Evolutionary conservation across 192 early-diverging fungal species (phyloP).

Genomic region (Diversispora eburnea): DNA sequence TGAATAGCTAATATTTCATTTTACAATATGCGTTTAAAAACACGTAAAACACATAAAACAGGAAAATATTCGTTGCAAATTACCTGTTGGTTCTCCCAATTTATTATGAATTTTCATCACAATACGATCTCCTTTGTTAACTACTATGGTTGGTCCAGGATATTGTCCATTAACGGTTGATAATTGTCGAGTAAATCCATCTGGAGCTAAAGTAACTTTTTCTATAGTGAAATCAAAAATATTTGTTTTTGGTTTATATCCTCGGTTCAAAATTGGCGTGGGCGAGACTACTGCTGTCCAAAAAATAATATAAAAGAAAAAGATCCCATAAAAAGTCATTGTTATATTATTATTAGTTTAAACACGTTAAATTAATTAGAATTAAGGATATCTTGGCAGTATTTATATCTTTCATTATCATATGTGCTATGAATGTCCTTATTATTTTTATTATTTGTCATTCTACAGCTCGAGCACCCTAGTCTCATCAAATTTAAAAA

Average conservation of each 20-base stretch:
- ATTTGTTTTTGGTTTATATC: conserved; percentile 27
- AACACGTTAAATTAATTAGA: conserved; percentile 29
- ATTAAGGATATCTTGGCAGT: conserved; percentile 24
- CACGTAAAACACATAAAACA: conserved; percentile 28
- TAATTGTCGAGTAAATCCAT: conserved; percentile 42
- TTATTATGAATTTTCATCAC: conserved; percentile 42
- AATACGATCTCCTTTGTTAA: conserved; percentile 46
- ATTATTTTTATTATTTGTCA: too few species aligned
- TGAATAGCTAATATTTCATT: conserved; percentile 32
- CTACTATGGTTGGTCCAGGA: conserved; percentile 52
- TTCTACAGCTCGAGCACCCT: too few species aligned
- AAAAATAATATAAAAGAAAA: conserved; percentile 27
- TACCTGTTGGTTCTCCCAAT: conserved; percentile 31
- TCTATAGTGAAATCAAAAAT: conserved; percentile 27
- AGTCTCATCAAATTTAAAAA: too few species aligned
- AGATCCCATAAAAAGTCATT: conserved; percentile 25
- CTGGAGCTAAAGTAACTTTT: conserved; percentile 38
- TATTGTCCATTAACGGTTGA: conserved; percentile 52
- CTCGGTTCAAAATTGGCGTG: conserved; percentile 30
- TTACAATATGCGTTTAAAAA: conserved; percentile 27
- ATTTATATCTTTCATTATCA: conserved; percentile 31
- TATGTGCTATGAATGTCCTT: too few species aligned
- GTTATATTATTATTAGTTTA: conserved; percentile 27
- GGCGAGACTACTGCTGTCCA: conserved; percentile 29
- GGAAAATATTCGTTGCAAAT: conserved; percentile 31